Evolutionary conservation across 257 asterid species (phyloP).

Genomic region (Apocynum venetum): DNA sequence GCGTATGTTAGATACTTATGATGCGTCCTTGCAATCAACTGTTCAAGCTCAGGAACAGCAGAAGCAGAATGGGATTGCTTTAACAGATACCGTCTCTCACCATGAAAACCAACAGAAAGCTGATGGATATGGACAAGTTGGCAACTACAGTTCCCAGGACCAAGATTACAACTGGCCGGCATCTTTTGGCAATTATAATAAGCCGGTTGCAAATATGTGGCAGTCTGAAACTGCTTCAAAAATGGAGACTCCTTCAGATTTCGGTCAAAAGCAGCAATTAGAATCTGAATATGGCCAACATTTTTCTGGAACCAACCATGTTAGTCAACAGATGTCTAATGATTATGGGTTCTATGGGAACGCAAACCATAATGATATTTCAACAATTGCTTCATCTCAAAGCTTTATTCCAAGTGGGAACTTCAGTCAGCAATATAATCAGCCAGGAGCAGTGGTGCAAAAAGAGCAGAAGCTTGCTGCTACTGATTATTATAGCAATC

Average conservation of each 20-base stretch:
- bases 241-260: conserved; percentile 31
- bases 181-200: conserved; percentile 40
- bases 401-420: conserved; percentile 39
- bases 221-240: conserved; percentile 35
- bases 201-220: conserved; percentile 40
- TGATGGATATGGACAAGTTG: conserved; percentile 29
- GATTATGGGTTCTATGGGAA: conserved; percentile 41
- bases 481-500: conserved; percentile 43
- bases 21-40: conserved; percentile 41
- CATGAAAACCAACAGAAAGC: conserved; percentile 25
- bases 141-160: conserved; percentile 34
- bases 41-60: conserved; percentile 43
- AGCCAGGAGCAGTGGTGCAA: conserved; percentile 41
- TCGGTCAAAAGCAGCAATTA: conserved; percentile 35
- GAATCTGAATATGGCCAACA: conserved; percentile 38
- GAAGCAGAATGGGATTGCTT: conserved; percentile 39
- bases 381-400: conserved; percentile 33
- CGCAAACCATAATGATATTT: conserved; percentile 32
- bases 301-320: conserved; percentile 30
- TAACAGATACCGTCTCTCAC: conserved; percentile 34
- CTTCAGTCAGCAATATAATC: conserved; percentile 42
- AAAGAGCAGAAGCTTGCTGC: conserved; percentile 40
- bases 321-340: conserved; percentile 34
- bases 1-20: conserved; percentile 61
- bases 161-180: conserved; percentile 45